Conservation (phyloP, 805 yeast species). For the Komagataella kurtzmanii region DNA sequence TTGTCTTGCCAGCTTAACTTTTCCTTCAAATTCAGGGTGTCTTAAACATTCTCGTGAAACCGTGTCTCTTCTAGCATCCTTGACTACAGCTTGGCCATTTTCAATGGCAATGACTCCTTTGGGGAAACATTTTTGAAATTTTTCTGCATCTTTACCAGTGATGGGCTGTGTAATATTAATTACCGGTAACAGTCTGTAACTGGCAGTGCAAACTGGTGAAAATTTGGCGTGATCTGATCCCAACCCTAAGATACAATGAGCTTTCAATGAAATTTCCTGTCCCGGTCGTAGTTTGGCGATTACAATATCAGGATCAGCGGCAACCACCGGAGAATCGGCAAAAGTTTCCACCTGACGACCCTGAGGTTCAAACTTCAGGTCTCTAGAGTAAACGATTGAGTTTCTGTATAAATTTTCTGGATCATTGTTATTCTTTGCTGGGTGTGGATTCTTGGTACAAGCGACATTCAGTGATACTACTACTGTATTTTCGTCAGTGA, state of each 20-base stretch:
- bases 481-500: conserved; percentile 81
- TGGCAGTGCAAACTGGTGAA: conserved; percentile 94
- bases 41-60: conserved; percentile 94
- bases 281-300: conserved; percentile 93
- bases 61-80: conserved; percentile 89
- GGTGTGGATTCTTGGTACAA: conserved; percentile 78
- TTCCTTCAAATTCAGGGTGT: conserved; percentile 80
- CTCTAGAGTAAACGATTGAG: conserved; percentile 79
- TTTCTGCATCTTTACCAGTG: conserved; percentile 59
- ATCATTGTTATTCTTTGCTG: conserved; percentile 64
- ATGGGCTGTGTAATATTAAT: conserved; percentile 69
- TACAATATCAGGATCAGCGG: conserved; percentile 81
- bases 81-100: conserved; percentile 61
- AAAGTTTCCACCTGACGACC: conserved; percentile 72
- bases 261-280: conserved; percentile 84
- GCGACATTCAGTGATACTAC: conserved; percentile 70
- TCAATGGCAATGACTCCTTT: conserved; percentile 80
- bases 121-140: conserved; percentile 84
- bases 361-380: conserved; percentile 81
- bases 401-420: conserved; percentile 78
- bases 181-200: conserved; percentile 84
- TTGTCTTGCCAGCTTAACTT: conserved; percentile 81
- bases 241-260: conserved; percentile 82
- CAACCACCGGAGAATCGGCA: conserved; percentile 51
- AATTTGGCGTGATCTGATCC: conserved; percentile 96